Evolutionary conservation across 192 early-diverging fungal species (phyloP), one percentile per base, ranked within the genome.

Genomic region (Dissophora globulifera): DNA sequence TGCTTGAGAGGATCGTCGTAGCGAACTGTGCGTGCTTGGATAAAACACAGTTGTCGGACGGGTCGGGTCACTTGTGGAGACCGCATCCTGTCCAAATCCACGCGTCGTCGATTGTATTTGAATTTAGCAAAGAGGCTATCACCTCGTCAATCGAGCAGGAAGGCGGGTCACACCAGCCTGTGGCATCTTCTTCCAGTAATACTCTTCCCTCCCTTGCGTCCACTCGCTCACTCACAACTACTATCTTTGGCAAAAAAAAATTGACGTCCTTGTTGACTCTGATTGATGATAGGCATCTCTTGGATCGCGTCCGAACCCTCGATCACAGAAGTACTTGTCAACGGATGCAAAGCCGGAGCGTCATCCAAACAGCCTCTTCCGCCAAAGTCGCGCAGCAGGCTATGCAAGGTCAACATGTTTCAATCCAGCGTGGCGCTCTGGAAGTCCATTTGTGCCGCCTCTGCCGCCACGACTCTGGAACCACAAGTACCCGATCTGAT

Each of bases 1-100:
- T 97, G 3, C 83, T 84, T 55, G 68, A 67, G 8, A 69, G 95
- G 54, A 30, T 86, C 26, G n/a, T n/a, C n/a, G n/a, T n/a, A n/a
- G n/a, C n/a, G n/a, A n/a, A n/a, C n/a, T n/a, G n/a, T n/a, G n/a
- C n/a, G n/a, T n/a, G n/a, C n/a, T n/a, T n/a, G n/a, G n/a, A n/a
- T n/a, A n/a, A n/a, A n/a, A n/a, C n/a, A n/a, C n/a, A n/a, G n/a
- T n/a, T n/a, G n/a, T n/a, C n/a, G n/a, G n/a, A n/a, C n/a, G n/a
- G n/a, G n/a, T n/a, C n/a, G n/a, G n/a, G n/a, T n/a, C n/a, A n/a
- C n/a, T n/a, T n/a, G n/a, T n/a, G n/a, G n/a, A n/a, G 22, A 1
- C 43, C 42, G 15, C 50, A 50, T 13, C 40, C 2, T 3, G 48
- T 75, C 2, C 4, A 52, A 4, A 22, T 75, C 4, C 27, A 41